Conservation (phyloP, 108 stramenopile genomes). For the Aurantiochytrium sp. region DNA sequence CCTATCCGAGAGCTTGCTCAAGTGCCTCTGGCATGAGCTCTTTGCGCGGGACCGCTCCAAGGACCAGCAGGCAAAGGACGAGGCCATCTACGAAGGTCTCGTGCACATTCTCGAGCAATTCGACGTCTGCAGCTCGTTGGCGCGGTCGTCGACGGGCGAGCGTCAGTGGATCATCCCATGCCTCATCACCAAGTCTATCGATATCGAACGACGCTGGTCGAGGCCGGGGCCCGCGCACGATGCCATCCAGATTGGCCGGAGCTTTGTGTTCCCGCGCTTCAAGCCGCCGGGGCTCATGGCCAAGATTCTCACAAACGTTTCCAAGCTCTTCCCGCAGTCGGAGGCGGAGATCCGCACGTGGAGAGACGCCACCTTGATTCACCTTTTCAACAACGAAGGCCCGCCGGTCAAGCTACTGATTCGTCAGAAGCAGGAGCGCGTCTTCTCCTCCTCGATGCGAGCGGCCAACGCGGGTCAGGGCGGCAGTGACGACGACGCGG, state of each 20-base stretch:
- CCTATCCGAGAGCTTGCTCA: not conserved
- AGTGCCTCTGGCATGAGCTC: not conserved
- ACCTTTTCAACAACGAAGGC: not conserved
- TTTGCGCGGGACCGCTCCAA: not conserved
- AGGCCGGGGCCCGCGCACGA: not conserved
- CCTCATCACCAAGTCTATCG: not conserved
- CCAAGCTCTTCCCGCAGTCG: not conserved
- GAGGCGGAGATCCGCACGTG: not conserved
- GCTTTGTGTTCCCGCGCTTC: not conserved
- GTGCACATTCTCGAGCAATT: conserved; percentile 21
- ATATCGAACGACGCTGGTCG: not conserved
- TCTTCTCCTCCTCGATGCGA: not conserved
- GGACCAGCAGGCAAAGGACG: not conserved
- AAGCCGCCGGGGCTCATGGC: not conserved
- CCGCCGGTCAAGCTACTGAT: not conserved
- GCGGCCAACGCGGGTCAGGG: not conserved
- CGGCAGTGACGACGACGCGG: not conserved
- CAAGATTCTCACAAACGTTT: not conserved
- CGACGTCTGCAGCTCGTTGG: not conserved
- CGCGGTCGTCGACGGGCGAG: not conserved
- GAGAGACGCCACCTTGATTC: not conserved
- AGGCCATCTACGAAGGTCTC: not conserved
- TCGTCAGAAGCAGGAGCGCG: not conserved
- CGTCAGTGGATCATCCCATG: conserved; percentile 12
- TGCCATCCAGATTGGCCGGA: not conserved